These are phyloP conservation scores for Cladophialophora immunda DNA, from an alignment of 2,329 filamentous ascomycete genomes.

Conservation along the genomic window DNA sequence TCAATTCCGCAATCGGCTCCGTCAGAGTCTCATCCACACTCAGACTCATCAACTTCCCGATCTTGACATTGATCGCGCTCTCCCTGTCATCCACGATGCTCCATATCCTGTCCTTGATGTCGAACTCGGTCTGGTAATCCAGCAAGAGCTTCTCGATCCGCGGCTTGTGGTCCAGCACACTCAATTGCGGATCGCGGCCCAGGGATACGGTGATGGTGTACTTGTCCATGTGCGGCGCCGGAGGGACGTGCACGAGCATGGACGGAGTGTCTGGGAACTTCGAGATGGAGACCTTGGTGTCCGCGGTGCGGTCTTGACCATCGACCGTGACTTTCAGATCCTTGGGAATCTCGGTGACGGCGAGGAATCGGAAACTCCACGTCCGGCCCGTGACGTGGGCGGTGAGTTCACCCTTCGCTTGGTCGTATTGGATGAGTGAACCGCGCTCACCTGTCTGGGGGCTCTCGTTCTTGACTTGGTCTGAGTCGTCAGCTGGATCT, in stretches of 20 bases:
- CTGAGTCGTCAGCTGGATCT: conserved; percentile 46
- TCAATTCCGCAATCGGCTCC: conserved; percentile 43
- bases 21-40: conserved; percentile 43
- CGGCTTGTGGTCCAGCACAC: conserved; percentile 36
- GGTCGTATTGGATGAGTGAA: conserved; percentile 39
- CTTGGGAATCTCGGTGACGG: conserved; percentile 32
- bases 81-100: conserved; percentile 35
- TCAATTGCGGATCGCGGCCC: conserved; percentile 46
- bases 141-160: conserved; percentile 40
- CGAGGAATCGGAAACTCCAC: conserved; percentile 39
- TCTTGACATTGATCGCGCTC: conserved; percentile 34
- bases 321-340: conserved; percentile 36
- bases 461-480: conserved; percentile 28
- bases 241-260: conserved; percentile 36
- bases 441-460: conserved; percentile 40
- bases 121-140: conserved; percentile 43
- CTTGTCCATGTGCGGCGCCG: conserved; percentile 35
- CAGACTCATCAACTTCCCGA: conserved; percentile 40
- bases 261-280: conserved; percentile 36
- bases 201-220: conserved; percentile 50
- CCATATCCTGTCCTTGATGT: conserved; percentile 44
- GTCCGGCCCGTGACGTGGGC: conserved; percentile 34
- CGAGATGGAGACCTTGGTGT: conserved; percentile 29
- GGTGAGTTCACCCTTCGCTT: conserved; percentile 35
- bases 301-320: conserved; percentile 37